Percentiles rank a stretch among this genome's conserved stretches.
Conservation (phyloP, 2,329 filamentous ascomycete genomes). For the Exophiala sp. region DNA sequence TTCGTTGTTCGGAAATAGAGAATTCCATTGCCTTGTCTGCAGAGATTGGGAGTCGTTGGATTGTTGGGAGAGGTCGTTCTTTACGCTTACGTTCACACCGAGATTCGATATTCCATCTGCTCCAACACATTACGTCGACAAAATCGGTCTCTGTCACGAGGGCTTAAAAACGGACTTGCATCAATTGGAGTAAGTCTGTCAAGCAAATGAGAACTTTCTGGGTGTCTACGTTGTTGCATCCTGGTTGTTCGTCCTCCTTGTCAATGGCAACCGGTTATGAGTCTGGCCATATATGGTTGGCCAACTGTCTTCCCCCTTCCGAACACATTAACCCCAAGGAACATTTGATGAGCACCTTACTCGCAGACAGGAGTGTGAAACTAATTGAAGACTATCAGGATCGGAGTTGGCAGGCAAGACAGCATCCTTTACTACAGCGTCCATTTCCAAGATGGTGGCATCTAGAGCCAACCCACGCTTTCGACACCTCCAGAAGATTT, state of each 20-base stretch:
- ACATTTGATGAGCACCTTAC: too few relatives aligned
- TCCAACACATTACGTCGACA: not conserved
- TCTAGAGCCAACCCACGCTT: constrained; percentile 48
- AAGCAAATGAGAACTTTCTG: too few relatives aligned
- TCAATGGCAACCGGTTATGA: too few relatives aligned
- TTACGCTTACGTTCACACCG: not conserved
- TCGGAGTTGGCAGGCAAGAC: too few relatives aligned
- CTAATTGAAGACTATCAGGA: not conserved
- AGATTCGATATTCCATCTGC: not conserved
- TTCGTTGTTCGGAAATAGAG: too few relatives aligned
- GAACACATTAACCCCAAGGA: too few relatives aligned
- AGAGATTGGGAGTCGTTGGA: too few relatives aligned
- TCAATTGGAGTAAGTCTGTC: not conserved
- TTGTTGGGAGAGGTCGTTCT: too few relatives aligned
- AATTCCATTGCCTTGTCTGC: too few relatives aligned
- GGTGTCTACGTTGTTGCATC: too few relatives aligned
- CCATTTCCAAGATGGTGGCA: constrained; percentile 13
- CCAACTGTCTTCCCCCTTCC: too few relatives aligned
- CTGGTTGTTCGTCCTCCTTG: too few relatives aligned
- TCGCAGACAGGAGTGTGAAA: not conserved
- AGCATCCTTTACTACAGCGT: not conserved
- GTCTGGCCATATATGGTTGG: not conserved
- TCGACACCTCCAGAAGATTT: constrained; percentile 78
- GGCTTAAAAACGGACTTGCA: not conserved
- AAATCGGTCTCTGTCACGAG: not conserved